A percentile compares a stretch with the other conserved stretches of the same genome.
These are phyloP conservation scores for Setaria viridis DNA, from an alignment of 202 grass and related monocot species.

Conservation along the genomic window DNA sequence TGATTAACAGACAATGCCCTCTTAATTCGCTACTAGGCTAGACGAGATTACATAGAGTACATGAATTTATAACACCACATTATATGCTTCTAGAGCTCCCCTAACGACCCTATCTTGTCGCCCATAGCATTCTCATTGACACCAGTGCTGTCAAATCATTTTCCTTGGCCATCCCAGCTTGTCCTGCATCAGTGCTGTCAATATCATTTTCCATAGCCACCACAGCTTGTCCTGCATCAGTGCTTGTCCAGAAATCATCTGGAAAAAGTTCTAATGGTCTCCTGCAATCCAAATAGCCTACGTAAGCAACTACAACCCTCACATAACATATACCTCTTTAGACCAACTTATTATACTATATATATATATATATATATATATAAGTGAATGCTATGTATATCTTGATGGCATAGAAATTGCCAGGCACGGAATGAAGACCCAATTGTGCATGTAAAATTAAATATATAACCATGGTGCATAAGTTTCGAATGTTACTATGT, in stretches of 20 bases:
- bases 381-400: too few species aligned
- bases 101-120: too few species aligned
- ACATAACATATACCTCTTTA: not conserved
- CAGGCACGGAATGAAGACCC: not conserved
- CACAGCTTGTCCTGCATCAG: not conserved
- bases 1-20: not conserved
- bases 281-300: not conserved
- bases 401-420: too few species aligned
- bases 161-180: not conserved
- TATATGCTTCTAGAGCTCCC: not conserved
- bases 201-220: not conserved
- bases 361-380: too few species aligned
- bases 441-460: not conserved
- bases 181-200: not conserved
- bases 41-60: not conserved
- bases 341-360: too few species aligned
- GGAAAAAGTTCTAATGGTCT: conserved; percentile 3
- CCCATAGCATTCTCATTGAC: not conserved
- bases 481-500: not conserved
- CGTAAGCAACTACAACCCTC: not conserved
- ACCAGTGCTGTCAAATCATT: not conserved
- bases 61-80: not conserved
- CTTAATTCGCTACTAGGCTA: not conserved
- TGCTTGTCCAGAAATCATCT: not conserved
- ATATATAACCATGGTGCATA: not conserved